Evolutionary conservation across 345 rosid genomes (phyloP).

Genomic region (Aegle marmelos): DNA sequence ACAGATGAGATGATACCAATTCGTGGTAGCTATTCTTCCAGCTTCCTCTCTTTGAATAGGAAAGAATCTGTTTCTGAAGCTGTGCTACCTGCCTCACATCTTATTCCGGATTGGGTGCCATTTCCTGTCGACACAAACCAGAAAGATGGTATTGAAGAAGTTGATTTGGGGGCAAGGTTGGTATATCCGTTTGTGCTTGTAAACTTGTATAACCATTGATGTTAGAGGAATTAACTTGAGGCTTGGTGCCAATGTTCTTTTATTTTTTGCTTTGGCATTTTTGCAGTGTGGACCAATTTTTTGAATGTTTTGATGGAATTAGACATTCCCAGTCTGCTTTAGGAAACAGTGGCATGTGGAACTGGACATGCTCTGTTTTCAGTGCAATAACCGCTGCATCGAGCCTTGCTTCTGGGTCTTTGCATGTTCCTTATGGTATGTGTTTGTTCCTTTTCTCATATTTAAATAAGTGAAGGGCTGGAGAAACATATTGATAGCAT

Average conservation of each 20-base stretch:
- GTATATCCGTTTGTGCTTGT: constrained; percentile 14
- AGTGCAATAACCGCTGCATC: constrained; percentile 97
- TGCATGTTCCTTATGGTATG: constrained; percentile 79
- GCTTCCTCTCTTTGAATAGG: constrained; percentile 31
- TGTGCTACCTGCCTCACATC: constrained; percentile 48
- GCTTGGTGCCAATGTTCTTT: constrained; percentile 9
- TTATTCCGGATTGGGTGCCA: constrained; percentile 88
- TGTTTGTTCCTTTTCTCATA: constrained; percentile 11
- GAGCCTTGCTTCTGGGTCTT: constrained; percentile 94
- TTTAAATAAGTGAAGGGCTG: constrained; percentile 3
- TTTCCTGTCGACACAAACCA: constrained; percentile 33
- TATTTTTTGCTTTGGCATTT: constrained; percentile 1
- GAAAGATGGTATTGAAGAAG: constrained; percentile 42
- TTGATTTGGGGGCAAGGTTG: constrained; percentile 86
- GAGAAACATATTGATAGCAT: background rate
- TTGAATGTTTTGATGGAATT: constrained; percentile 92
- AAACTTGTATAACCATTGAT: background rate
- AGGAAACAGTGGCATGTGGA: constrained; percentile 94
- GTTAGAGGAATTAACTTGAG: background rate
- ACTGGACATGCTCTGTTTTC: constrained; percentile 94
- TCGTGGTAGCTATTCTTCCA: constrained; percentile 28
- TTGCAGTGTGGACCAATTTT: constrained; percentile 89
- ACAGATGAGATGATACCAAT: constrained; percentile 22
- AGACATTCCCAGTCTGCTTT: constrained; percentile 80
- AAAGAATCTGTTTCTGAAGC: constrained; percentile 42